Percentiles rank a stretch among this genome's conserved stretches.
phyloP scores from a whole-genome alignment of 805 yeast species.

The Sugiyamaella floridensis region DNA sequence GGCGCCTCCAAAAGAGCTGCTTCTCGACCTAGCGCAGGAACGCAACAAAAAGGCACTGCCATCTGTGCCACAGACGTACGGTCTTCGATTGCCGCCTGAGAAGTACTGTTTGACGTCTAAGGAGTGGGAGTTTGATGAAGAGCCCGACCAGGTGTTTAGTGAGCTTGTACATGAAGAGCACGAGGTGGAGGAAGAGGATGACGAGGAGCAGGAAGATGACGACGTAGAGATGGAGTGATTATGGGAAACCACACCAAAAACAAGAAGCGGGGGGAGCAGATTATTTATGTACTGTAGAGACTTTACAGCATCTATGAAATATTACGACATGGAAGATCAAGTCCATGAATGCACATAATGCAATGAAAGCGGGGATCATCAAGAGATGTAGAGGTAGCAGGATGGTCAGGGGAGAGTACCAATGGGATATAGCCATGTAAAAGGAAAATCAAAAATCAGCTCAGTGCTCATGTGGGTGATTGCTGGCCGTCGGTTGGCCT shows the following conservation, averaged over 20 bases:
- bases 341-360: not conserved
- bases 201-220: slow-evolving; percentile 26
- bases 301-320: not conserved
- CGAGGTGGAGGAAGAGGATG: not conserved
- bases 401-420: too few species aligned
- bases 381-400: not conserved
- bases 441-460: not conserved
- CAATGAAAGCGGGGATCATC: not conserved
- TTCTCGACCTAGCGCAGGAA: slow-evolving; percentile 87
- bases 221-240: slow-evolving; percentile 38
- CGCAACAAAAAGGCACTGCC: slow-evolving; percentile 86
- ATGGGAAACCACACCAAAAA: not conserved
- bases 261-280: not conserved
- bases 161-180: slow-evolving; percentile 10
- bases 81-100: slow-evolving; percentile 93
- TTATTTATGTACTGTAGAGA: not conserved
- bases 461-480: not conserved
- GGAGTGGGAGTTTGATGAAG: slow-evolving; percentile 64
- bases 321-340: not conserved
- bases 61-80: slow-evolving; percentile 84
- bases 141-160: slow-evolving; percentile 25
- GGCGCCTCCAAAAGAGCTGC: slow-evolving; percentile 85
- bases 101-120: slow-evolving; percentile 86
- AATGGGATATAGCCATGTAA: not conserved
- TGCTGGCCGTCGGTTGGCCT: not conserved